These are phyloP conservation scores for Pyrenophora graminea DNA, from an alignment of 2,329 filamentous ascomycete species.

Conservation along the genomic window DNA sequence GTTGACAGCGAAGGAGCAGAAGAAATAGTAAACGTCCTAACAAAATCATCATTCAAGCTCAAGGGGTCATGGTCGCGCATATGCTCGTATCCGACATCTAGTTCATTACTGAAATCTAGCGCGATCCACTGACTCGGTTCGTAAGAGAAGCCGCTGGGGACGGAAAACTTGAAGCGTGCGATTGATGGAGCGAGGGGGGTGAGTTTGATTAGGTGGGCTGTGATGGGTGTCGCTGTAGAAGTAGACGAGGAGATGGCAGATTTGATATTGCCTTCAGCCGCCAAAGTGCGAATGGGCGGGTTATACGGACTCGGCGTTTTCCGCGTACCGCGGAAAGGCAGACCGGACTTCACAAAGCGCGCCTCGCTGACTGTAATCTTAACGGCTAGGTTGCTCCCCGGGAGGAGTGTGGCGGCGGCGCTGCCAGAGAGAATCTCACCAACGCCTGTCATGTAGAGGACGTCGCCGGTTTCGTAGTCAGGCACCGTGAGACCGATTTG, in stretches of 20 bases:
- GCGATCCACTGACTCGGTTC: constrained; percentile 77
- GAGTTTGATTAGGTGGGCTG: constrained; percentile 63
- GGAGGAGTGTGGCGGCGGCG: constrained; percentile 65
- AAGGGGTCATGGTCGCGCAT: constrained; percentile 82
- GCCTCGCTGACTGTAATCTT: constrained; percentile 66
- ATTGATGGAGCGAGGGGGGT: constrained; percentile 68
- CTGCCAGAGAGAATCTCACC: constrained; percentile 68
- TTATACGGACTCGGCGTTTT: constrained; percentile 77
- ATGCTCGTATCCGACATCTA: constrained; percentile 76
- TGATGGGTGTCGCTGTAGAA: constrained; percentile 25
- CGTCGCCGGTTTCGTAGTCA: constrained; percentile 72
- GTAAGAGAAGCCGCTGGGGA: constrained; percentile 56
- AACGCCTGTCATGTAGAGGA: constrained; percentile 73
- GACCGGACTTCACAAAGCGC: constrained; percentile 65
- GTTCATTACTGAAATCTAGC: constrained; percentile 69
- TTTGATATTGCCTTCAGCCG: constrained; percentile 58
- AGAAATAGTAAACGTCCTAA: constrained; percentile 82
- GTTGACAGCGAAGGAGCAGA: constrained; percentile 52
- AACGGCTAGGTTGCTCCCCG: constrained; percentile 73
- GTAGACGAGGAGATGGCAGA: constrained; percentile 5
- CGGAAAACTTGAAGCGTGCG: constrained; percentile 65
- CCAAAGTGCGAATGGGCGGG: constrained; percentile 69
- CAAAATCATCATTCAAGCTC: constrained; percentile 81
- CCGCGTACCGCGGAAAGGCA: constrained; percentile 68
- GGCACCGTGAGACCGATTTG: constrained; percentile 72